Evolutionary conservation across 1,139 yeast species (phyloP).

Genomic region (Starmera stellimalicola): DNA sequence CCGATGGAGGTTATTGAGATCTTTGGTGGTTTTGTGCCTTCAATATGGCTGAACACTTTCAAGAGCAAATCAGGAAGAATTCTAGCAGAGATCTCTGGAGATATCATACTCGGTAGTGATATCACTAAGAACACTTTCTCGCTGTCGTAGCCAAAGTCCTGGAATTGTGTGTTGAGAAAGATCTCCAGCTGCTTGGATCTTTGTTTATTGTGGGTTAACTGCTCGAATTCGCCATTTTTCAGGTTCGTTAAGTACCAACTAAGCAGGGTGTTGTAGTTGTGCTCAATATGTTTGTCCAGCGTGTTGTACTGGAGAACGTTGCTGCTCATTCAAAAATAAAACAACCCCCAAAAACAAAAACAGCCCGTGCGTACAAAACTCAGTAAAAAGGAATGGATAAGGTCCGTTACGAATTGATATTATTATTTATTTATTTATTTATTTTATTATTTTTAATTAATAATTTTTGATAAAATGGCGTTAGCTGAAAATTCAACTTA

Average conservation of each 20-base stretch:
- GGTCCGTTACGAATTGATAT: too few species aligned
- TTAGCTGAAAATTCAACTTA: too few species aligned
- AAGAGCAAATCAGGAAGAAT: not conserved
- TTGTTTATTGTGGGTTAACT: not conserved
- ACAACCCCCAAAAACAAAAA: too few species aligned
- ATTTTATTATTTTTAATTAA: too few species aligned
- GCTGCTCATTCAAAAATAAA: too few species aligned
- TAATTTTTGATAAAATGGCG: too few species aligned
- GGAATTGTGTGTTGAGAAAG: slow-evolving; percentile 1
- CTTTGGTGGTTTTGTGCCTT: not conserved
- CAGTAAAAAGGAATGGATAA: too few species aligned
- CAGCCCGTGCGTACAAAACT: too few species aligned
- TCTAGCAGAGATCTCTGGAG: not conserved
- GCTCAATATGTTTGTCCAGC: slow-evolving; percentile 1
- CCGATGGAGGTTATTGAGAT: slow-evolving; percentile 1
- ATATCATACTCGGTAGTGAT: not conserved
- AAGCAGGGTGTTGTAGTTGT: not conserved
- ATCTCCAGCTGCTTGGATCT: not conserved
- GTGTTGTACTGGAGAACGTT: not conserved
- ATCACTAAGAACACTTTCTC: slow-evolving; percentile 1
- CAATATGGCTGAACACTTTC: not conserved
- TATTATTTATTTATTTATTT: too few species aligned
- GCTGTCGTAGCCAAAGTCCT: slow-evolving; percentile 1
- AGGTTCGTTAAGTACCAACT: slow-evolving; percentile 1
- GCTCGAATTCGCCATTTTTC: slow-evolving; percentile 2